Evolutionary conservation across 2,329 filamentous ascomycete genomes (phyloP).

Genomic region (Fusarium tricinctum): DNA sequence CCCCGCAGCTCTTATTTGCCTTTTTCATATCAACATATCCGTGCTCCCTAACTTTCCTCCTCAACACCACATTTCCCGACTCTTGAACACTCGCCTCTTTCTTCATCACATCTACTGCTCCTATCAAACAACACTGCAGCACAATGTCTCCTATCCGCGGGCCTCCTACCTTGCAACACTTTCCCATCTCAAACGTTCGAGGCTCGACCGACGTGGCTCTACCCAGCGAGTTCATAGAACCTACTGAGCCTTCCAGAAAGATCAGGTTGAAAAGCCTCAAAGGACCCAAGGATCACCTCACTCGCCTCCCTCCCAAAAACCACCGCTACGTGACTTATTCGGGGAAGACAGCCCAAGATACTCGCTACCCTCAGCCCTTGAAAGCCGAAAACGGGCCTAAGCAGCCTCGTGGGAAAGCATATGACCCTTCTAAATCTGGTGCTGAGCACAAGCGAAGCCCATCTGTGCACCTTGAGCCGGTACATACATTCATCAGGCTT

Average conservation of each 20-base stretch:
- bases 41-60: constrained; percentile 1
- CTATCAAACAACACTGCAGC: constrained; percentile 1
- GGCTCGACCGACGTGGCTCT: constrained; percentile 13
- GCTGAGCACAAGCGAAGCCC: constrained; percentile 31
- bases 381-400: constrained; percentile 10
- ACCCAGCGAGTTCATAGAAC: constrained; percentile 2
- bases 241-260: constrained; percentile 6
- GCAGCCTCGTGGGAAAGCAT: constrained; percentile 23
- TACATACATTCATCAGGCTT: constrained; percentile 26
- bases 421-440: constrained; percentile 13
- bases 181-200: constrained; percentile 23
- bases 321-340: constrained; percentile 33
- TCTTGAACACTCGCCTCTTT: background rate
- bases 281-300: constrained; percentile 31
- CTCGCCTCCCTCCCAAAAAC: constrained; percentile 9
- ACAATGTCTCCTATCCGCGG: constrained; percentile 19
- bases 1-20: constrained; percentile 18
- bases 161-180: constrained; percentile 11
- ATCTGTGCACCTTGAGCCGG: constrained; percentile 25
- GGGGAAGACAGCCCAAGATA: constrained; percentile 19
- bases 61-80: constrained; percentile 11
- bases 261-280: constrained; percentile 24
- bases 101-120: background rate
- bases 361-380: constrained; percentile 32
- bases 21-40: constrained; percentile 7